Percentiles rank a stretch among this genome's conserved stretches.
These are phyloP conservation scores for Candida xiaguanensis DNA, from an alignment of 805 yeast species.

Conservation along the genomic window DNA sequence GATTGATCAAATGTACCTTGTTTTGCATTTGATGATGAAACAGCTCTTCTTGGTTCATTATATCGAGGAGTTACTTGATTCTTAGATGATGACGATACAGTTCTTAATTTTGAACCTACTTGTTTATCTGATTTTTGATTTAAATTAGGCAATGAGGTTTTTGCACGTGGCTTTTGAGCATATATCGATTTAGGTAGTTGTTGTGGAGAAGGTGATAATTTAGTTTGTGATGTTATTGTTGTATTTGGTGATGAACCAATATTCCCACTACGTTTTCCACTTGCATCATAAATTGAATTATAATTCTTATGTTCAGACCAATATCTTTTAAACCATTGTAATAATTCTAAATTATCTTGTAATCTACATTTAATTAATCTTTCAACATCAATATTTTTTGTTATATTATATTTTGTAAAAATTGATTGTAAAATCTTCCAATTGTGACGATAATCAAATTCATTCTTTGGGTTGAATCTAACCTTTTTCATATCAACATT, in stretches of 20 bases:
- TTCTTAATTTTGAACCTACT: neutral
- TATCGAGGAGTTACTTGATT: no score
- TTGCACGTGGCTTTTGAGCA: constrained; percentile 5
- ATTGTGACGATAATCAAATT: constrained; percentile 74
- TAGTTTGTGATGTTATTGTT: neutral
- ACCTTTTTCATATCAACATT: constrained; percentile 82
- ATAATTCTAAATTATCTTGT: constrained; percentile 90
- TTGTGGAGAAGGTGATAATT: neutral
- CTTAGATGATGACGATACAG: neutral
- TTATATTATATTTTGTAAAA: constrained; percentile 68
- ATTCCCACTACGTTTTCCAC: constrained; percentile 19
- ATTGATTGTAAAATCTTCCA: constrained; percentile 82
- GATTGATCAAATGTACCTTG: neutral
- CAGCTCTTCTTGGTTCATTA: no score
- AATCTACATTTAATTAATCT: constrained; percentile 78
- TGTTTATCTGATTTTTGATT: neutral
- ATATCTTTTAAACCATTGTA: constrained; percentile 84
- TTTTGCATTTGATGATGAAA: neutral
- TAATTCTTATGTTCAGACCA: constrained; percentile 79
- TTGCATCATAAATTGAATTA: constrained; percentile 62
- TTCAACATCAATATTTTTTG: constrained; percentile 77
- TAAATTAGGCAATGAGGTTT: neutral
- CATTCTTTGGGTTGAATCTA: constrained; percentile 58
- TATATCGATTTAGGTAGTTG: constrained; percentile 1
- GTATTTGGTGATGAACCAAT: constrained; percentile 7